A percentile compares a stretch with the other conserved stretches of the same genome.
phyloP scores from a whole-genome alignment of 2,329 filamentous ascomycete species.

The Botrytis tulipae region DNA sequence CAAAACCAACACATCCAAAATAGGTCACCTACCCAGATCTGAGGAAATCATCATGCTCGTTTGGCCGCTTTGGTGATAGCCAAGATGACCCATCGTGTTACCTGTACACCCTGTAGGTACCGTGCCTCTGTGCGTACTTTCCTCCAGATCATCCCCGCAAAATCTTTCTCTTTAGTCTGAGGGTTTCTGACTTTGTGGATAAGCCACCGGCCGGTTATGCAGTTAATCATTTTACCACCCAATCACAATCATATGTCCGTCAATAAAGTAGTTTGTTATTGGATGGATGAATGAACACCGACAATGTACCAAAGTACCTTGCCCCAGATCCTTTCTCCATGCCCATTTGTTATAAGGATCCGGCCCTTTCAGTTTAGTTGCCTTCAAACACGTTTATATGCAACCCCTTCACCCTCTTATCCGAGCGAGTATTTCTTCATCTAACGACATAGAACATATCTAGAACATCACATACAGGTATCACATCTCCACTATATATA shows the following conservation, averaged over 20 bases:
- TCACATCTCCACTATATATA: not conserved
- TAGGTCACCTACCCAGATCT: not conserved
- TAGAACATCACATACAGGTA: not conserved
- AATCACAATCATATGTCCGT: not conserved
- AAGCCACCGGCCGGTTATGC: not conserved
- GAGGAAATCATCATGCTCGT: not conserved
- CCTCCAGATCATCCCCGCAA: conserved; percentile 4
- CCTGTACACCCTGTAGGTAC: conserved; percentile 12
- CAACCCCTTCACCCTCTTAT: conserved; percentile 1
- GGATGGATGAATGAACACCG: not conserved
- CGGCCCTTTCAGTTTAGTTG: conserved; percentile 1
- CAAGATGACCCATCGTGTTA: not conserved
- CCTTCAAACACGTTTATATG: conserved; percentile 2
- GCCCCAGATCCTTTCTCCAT: not conserved
- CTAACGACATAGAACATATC: not conserved
- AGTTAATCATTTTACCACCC: not conserved
- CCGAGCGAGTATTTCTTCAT: conserved; percentile 7
- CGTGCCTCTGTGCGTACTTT: not conserved
- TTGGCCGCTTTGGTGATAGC: not conserved
- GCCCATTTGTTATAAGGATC: not conserved
- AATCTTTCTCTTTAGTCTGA: not conserved
- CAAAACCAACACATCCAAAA: not conserved
- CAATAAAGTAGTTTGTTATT: not conserved
- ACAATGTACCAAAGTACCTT: not conserved
- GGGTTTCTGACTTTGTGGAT: not conserved